Evolutionary conservation across 2,329 filamentous ascomycete species (phyloP).

Genomic region (Didymella lethalis): DNA sequence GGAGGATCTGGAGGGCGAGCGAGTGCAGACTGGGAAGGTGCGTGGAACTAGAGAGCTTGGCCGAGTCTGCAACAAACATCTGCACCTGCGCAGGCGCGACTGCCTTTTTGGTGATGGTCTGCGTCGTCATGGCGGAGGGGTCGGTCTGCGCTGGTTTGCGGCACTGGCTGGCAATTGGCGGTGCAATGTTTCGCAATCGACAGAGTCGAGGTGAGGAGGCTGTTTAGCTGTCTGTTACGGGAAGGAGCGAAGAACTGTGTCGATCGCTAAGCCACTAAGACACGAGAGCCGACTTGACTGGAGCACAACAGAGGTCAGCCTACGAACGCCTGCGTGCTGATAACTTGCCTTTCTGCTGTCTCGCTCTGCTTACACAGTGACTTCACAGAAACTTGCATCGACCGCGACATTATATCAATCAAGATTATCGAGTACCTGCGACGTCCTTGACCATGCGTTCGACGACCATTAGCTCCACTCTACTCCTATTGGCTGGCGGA

Average conservation of each 20-base stretch:
- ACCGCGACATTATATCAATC: not conserved
- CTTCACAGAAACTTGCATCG: not conserved
- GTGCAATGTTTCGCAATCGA: constrained; percentile 33
- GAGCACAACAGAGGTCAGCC: constrained; percentile 15
- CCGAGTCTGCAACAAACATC: constrained; percentile 36
- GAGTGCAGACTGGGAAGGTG: constrained; percentile 52
- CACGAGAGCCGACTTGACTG: constrained; percentile 19
- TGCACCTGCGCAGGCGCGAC: constrained; percentile 44
- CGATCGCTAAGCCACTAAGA: constrained; percentile 23
- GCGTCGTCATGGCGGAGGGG: constrained; percentile 37
- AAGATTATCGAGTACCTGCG: not conserved
- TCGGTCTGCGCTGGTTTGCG: constrained; percentile 16
- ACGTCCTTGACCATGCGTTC: constrained; percentile 33
- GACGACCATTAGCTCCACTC: constrained; percentile 26
- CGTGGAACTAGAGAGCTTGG: constrained; percentile 19
- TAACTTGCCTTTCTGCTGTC: constrained; percentile 4
- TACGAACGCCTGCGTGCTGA: constrained; percentile 10
- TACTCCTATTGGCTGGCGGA: constrained; percentile 39
- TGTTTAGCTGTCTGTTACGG: constrained; percentile 34
- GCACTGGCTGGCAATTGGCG: constrained; percentile 33
- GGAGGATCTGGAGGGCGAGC: constrained; percentile 68
- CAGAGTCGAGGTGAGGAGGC: constrained; percentile 24
- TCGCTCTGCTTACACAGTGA: not conserved
- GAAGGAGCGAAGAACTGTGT: constrained; percentile 44
- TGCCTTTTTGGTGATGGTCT: constrained; percentile 35